Percentiles rank a stretch among this genome's conserved stretches.
These are phyloP conservation scores for Lenwebbia sp. DNA, from an alignment of 345 rosid species.

Conservation along the genomic window DNA sequence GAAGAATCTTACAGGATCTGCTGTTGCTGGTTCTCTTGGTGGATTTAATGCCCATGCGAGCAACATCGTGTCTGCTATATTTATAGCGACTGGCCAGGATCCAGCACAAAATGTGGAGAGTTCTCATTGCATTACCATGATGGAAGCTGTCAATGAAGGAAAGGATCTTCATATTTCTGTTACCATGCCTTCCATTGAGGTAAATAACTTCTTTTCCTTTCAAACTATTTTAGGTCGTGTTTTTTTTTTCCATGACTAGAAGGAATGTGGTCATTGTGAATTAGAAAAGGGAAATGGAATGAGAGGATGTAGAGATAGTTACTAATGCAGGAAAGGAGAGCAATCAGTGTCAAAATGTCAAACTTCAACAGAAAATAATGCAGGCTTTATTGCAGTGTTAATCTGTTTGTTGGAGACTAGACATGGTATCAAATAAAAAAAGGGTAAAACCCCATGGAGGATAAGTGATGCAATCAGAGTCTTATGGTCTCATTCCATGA, in stretches of 20 bases:
- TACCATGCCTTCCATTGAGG: constrained; percentile 86
- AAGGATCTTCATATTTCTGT: constrained; percentile 77
- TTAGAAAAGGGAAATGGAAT: background rate
- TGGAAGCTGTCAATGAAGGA: constrained; percentile 79
- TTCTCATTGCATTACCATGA: constrained; percentile 88
- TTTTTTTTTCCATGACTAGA: background rate
- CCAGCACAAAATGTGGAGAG: constrained; percentile 90
- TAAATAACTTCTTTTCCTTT: background rate
- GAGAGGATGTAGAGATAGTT: background rate
- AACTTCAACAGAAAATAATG: background rate
- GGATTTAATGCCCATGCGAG: constrained; percentile 91
- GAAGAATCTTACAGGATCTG: constrained; percentile 79
- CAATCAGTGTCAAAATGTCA: background rate
- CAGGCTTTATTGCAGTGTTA: background rate
- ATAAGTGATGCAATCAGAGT: background rate
- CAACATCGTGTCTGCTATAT: constrained; percentile 78
- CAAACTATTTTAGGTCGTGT: background rate
- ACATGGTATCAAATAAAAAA: background rate
- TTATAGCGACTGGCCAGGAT: constrained; percentile 85
- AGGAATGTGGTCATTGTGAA: background rate
- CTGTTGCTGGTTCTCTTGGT: constrained; percentile 78
- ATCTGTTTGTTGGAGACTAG: background rate
- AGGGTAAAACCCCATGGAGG: background rate
- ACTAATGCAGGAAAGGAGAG: background rate
- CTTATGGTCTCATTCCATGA: background rate